Conservation (phyloP, 495 filamentous ascomycete genomes). For the Lineolata rhizophorae region DNA sequence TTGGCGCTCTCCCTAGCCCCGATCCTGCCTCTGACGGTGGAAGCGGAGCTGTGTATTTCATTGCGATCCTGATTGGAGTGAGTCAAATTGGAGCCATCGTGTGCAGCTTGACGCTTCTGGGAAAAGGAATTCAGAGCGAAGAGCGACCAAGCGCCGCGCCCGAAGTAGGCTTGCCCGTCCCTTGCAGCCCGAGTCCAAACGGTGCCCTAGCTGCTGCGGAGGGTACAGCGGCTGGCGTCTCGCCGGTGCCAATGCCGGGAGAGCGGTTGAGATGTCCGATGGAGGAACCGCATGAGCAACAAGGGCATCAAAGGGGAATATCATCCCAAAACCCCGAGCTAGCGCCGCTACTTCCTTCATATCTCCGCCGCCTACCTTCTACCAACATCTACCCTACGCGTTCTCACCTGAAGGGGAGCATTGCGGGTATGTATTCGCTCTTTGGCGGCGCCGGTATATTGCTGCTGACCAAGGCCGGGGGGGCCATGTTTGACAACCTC, state of each 20-base stretch:
- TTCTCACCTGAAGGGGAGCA: slow-evolving; percentile 61
- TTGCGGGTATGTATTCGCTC: slow-evolving; percentile 82
- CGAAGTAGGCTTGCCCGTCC: not conserved
- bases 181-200: not conserved
- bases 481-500: slow-evolving; percentile 52
- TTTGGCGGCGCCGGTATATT: slow-evolving; percentile 83
- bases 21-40: slow-evolving; percentile 41
- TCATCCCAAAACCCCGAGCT: slow-evolving; percentile 6
- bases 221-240: not conserved
- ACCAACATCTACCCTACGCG: no score
- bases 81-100: slow-evolving; percentile 93
- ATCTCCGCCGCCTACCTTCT: not conserved
- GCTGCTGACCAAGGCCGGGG: slow-evolving; percentile 80
- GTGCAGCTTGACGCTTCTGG: slow-evolving; percentile 69
- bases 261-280: no score
- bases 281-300: not conserved
- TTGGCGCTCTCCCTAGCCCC: slow-evolving; percentile 48
- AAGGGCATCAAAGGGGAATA: not conserved
- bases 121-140: slow-evolving; percentile 42
- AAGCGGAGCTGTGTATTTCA: slow-evolving; percentile 44
- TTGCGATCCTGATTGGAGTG: slow-evolving; percentile 59
- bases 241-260: not conserved
- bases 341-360: slow-evolving; percentile 8
- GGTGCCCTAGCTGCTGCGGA: not conserved
- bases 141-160: slow-evolving; percentile 20